These are phyloP conservation scores for Pyrenopolyporus hunteri DNA, from an alignment of 495 filamentous ascomycete genomes.

Conservation along the genomic window DNA sequence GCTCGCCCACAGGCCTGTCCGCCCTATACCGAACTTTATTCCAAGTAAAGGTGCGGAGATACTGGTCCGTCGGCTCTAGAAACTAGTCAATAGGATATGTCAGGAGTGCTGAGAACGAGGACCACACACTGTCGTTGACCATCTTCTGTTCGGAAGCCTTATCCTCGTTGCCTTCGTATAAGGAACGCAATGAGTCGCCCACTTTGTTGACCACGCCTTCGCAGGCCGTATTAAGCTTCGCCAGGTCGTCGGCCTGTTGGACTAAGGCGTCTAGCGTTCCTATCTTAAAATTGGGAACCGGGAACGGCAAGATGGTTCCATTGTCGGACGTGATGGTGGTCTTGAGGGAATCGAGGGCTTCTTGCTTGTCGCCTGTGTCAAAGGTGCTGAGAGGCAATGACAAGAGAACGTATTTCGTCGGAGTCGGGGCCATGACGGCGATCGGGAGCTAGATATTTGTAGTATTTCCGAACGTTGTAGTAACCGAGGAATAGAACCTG, in stretches of 20 bases:
- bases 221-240: constrained; percentile 81
- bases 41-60: constrained; percentile 88
- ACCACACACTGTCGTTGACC: constrained; percentile 87
- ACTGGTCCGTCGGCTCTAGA: constrained; percentile 89
- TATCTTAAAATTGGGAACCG: constrained; percentile 94
- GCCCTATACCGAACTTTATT: constrained; percentile 96
- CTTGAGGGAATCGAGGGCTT: constrained; percentile 76
- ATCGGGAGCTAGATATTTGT: constrained; percentile 1
- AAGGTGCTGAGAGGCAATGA: constrained; percentile 57
- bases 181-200: constrained; percentile 77
- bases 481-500: neutral
- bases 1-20: constrained; percentile 83
- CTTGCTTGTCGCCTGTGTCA: constrained; percentile 72
- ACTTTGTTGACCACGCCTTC: constrained; percentile 87
- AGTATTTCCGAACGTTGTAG: neutral
- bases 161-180: constrained; percentile 82
- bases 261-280: constrained; percentile 95
- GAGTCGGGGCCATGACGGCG: constrained; percentile 42
- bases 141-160: constrained; percentile 86
- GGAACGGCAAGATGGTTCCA: constrained; percentile 76
- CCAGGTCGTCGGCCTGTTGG: constrained; percentile 92
- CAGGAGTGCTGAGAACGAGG: neutral
- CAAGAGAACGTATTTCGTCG: constrained; percentile 53
- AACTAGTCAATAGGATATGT: neutral
- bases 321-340: constrained; percentile 75